These are phyloP conservation scores for Chenopodium formosanum DNA, from an alignment of 148 eudicot species.

Conservation along the genomic window DNA sequence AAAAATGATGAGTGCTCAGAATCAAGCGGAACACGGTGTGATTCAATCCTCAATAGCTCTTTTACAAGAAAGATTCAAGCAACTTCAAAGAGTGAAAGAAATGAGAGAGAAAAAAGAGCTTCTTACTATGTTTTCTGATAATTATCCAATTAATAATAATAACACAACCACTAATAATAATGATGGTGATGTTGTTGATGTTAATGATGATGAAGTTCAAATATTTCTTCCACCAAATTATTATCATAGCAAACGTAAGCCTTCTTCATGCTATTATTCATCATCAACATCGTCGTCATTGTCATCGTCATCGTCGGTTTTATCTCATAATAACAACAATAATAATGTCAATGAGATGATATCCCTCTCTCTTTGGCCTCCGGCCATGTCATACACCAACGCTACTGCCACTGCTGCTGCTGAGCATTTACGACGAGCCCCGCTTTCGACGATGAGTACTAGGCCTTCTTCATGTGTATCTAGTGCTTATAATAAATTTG, in stretches of 20 bases:
- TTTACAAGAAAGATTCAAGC: slow-evolving; percentile 74
- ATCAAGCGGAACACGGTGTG: slow-evolving; percentile 34
- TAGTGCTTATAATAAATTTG: slow-evolving; percentile 13
- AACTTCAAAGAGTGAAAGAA: slow-evolving; percentile 63
- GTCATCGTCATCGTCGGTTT: slow-evolving; percentile 9
- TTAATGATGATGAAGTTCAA: slow-evolving; percentile 21
- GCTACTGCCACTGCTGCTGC: not conserved
- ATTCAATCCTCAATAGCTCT: slow-evolving; percentile 61
- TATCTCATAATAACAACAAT: slow-evolving; percentile 13
- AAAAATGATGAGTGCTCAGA: slow-evolving; percentile 29
- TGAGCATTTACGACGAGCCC: slow-evolving; percentile 3
- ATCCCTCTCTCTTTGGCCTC: slow-evolving; percentile 34
- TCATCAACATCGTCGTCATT: slow-evolving; percentile 14
- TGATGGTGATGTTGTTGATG: not conserved
- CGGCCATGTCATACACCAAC: slow-evolving; percentile 4
- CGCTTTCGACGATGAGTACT: not conserved
- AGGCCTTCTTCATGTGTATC: slow-evolving; percentile 16
- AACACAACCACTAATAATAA: not conserved
- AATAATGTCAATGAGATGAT: slow-evolving; percentile 18
- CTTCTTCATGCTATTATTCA: slow-evolving; percentile 3
- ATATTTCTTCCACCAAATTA: slow-evolving; percentile 38
- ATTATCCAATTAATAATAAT: slow-evolving; percentile 3
- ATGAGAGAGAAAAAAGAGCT: slow-evolving; percentile 67
- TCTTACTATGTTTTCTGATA: slow-evolving; percentile 30
- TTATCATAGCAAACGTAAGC: slow-evolving; percentile 12